Evolutionary conservation across 208 protist genomes (phyloP), one percentile per base, ranked within the genome.

Genomic region (Blastocrithidia nonstop): DNA sequence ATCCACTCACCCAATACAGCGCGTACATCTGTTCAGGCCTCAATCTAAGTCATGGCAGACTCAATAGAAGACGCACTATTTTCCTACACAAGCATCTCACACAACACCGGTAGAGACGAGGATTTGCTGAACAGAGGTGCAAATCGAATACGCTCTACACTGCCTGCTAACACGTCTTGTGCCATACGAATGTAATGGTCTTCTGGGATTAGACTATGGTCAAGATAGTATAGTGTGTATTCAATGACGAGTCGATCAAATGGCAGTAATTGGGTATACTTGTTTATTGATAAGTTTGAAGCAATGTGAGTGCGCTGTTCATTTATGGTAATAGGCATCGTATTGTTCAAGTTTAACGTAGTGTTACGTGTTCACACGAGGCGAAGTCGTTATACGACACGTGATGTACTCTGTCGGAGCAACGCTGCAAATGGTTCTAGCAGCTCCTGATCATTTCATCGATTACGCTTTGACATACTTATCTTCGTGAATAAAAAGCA

Each of bases 231-330:
- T 62, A 82, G 61, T 29, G 59, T 65, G 51, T 73, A 90, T 11
- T 71, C 68, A 41, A 90, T 71, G 1, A 87, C 65, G 3, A 90
- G 57, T 3, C 68, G 46, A 28, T 90, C 81, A 40, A 90, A 87
- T 9, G 81, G 80, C 36, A 71, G 59, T 33, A 67, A 21, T 20
- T 43, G 54, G 0, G 52, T 55, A 20, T 27, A 37, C 1, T 48
- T 42, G 3, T 36, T 8, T 19, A 25, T 24, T 1, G 17, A 13
- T 25, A 16, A 16, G 6, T 29, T 41, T 4, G 32, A 32, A 15
- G 16, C 37, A 3, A 9, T 19, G 20, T 25, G 36, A 24, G 32
- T 28, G 39, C 52, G 38, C n/a, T 29, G 24, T 19, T 50, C 42
- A 19, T 13, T 20, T 13, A 7, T 29, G 16, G 35, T 6, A 35